Evolutionary conservation across 164 flowering plant species (phyloP), one percentile per base, ranked within the genome.

Genomic region (Vitis rotundifolia): DNA sequence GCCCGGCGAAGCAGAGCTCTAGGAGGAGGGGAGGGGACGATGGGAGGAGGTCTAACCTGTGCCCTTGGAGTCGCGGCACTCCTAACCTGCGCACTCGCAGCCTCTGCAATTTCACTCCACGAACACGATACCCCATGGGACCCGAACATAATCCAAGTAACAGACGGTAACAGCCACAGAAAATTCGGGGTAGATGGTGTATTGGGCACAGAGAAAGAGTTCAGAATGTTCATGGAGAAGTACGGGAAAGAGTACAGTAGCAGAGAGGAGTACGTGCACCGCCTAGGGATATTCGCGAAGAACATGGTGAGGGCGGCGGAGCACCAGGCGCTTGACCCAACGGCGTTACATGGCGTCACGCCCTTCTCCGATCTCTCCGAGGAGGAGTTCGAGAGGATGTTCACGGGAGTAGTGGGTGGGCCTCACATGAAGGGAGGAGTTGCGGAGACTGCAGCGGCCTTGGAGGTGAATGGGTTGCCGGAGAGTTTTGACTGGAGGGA

Each of bases 401-500:
- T 79, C 58, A 74, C 81, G 50, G 96, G 96, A 3, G 68, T 90
- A 14, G 68, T 50, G 14, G 71, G 71, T 37, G 83, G 83, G 51
- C 2, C 64, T 9, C 54, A 29, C 14, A 2, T 11, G 8, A 57
- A 49, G 13, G 75, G n/a, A 2, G 75, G 18, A 2, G 57, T 67
- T 3, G 49, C 11, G 47, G 49, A 54, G 5, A 65, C 60, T 44
- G 85, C 77, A 14, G 73, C 72, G 18, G 48, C 6, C 65, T 9
- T 77, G 80, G 86, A 77, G 22, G 86, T 74, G 49, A 58, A 67
- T 7, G 88, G 72, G 1, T 81, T 94, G 83, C 97, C 98, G 2
- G 76, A 80, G 72, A 80, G 68, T 73, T 90, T 94, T 71, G 98
- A 94, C 66, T 94, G 97, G 97, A 77, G 98, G 66, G 92, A 87